Percentiles rank a stretch among this genome's conserved stretches.
phyloP scores from a whole-genome alignment of 768 basidiomycete genomes.

The Russula virescens region DNA sequence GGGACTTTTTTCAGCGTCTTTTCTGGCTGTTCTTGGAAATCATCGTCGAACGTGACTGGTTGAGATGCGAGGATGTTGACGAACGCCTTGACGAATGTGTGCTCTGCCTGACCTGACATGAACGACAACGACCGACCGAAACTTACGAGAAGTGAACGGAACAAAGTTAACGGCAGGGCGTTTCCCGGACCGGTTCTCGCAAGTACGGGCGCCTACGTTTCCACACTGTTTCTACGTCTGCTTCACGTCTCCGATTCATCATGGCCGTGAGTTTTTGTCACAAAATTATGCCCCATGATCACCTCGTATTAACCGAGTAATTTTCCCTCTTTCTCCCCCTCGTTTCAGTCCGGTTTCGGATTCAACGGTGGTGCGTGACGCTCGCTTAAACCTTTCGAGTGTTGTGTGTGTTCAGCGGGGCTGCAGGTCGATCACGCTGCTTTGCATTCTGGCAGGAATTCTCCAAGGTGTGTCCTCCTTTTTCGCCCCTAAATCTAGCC shows the following conservation, averaged over 20 bases:
- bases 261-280: conserved; percentile 28
- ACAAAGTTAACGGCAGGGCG: too few species aligned
- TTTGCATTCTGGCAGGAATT: conserved; percentile 93
- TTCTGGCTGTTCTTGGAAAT: conserved; percentile 68
- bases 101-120: conserved; percentile 39
- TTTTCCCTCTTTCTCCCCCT: neutral
- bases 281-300: neutral
- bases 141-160: too few species aligned
- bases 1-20: conserved; percentile 65
- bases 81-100: conserved; percentile 61
- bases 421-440: conserved; percentile 73
- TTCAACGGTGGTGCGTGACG: conserved; percentile 49
- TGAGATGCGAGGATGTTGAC: conserved; percentile 58
- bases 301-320: neutral
- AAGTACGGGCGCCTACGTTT: too few species aligned
- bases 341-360: conserved; percentile 54
- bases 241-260: neutral
- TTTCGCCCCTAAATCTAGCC: neutral
- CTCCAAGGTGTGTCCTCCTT: conserved; percentile 45
- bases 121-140: conserved; percentile 30
- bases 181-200: neutral
- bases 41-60: conserved; percentile 62
- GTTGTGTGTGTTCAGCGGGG: neutral
- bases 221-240: neutral
- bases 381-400: neutral